phyloP scores from a whole-genome alignment of 306 rosid species.

The Elaeagnus macrophylla region DNA sequence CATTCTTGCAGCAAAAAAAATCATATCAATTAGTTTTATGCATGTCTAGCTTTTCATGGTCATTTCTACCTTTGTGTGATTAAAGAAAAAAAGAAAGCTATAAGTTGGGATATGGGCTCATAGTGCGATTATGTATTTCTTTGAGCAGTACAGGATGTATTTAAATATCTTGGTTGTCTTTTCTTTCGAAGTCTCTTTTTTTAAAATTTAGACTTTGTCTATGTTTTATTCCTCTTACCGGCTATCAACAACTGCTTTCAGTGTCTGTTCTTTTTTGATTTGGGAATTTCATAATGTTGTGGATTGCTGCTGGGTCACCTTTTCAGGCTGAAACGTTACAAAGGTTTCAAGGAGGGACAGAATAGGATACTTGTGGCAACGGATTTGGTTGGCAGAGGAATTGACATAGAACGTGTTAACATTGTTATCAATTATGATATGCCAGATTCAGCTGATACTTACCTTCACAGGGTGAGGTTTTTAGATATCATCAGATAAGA shows the following conservation, averaged over 20 bases:
- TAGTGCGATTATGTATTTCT: too few relatives aligned
- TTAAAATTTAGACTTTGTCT: too few relatives aligned
- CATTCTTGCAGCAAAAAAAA: too few relatives aligned
- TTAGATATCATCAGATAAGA: not conserved
- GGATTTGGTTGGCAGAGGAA: constrained; percentile 96
- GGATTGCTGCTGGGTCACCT: not conserved
- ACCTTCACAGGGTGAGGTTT: constrained; percentile 77
- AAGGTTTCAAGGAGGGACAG: constrained; percentile 96
- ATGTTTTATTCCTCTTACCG: too few relatives aligned
- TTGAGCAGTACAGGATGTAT: too few relatives aligned
- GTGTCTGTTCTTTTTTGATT: not conserved
- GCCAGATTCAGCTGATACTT: constrained; percentile 99
- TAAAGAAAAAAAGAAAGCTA: too few relatives aligned
- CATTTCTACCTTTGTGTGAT: too few relatives aligned
- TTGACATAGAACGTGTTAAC: constrained; percentile 94
- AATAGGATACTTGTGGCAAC: constrained; percentile 95
- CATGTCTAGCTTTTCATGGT: too few relatives aligned
- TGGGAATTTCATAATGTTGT: not conserved
- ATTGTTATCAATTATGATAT: constrained; percentile 95
- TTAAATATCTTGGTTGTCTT: too few relatives aligned
- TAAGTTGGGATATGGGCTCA: too few relatives aligned
- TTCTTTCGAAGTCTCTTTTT: too few relatives aligned
- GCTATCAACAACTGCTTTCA: not conserved
- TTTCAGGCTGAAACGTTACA: constrained; percentile 69
- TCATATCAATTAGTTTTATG: too few relatives aligned